Base-by-base conservation (phyloP, 768 basidiomycete species). In the Trametes coccinea region DNA sequence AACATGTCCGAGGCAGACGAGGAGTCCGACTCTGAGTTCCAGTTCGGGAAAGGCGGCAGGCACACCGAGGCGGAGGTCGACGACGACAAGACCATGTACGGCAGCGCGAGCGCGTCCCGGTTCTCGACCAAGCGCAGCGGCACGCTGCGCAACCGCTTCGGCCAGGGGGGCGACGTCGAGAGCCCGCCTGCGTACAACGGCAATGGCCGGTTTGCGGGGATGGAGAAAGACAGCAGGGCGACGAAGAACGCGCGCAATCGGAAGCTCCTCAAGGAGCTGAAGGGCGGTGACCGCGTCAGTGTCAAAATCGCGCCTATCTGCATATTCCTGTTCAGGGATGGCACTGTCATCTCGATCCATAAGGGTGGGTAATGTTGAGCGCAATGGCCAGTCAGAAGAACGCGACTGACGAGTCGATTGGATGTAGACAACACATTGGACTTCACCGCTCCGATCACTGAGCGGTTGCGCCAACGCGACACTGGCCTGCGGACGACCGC, bases 261-360 rank as follows among this genome's bases (percentile, higher is more conserved):
- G 62, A 72, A 70, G 39, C 61, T 71, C 46, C 62, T 74, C 40
- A 69, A 74, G 29, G 74, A 76, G 17, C 74, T 83, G 17, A 82
- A 80, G 64, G 79, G 79, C 62, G 85, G 81, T 11, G 83, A 86
- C 29, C 79, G 86, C 54, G 80, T 88, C 11, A 75, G 81, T 39
- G 84, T 90, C 22, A 79, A 81, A 58, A 76, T 87, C 43, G 75
- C 82, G 37, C 85, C 89, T 3, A 78, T 90, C 75, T 88, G 79
- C 67, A 81, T 90, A 59, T 89, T 89, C 75, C 77, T 90, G 6
- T 78, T 85, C 64, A 78, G 84, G 60, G 83, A 89, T 68, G 88
- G 88, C 81, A 68, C 53, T 74, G 71, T 65, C 37, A 61, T 63
- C 11, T 33, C 51, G 3, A 53, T 53, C 4, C 60, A 52, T 53